These are phyloP conservation scores for Strobilomyces echinocephalus DNA, from an alignment of 768 basidiomycete species.

Conservation along the genomic window DNA sequence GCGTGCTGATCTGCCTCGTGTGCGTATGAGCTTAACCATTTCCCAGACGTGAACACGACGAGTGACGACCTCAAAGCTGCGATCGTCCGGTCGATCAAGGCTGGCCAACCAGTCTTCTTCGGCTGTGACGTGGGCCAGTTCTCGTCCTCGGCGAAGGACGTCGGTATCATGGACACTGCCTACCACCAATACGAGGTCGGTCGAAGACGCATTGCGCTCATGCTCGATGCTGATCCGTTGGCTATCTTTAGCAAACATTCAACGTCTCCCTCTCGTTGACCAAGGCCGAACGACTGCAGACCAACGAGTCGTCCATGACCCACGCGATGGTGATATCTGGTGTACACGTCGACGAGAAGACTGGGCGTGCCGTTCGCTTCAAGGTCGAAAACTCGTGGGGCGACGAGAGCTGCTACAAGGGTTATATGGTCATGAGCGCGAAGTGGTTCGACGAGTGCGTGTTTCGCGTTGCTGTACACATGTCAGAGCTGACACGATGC, in stretches of 20 bases:
- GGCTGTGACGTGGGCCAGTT: conserved; percentile 94
- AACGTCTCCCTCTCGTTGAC: conserved; percentile 73
- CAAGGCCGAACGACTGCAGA: conserved; percentile 81
- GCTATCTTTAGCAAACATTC: conserved; percentile 60
- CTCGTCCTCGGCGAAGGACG: conserved; percentile 47
- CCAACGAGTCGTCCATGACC: conserved; percentile 86
- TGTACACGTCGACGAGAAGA: conserved; percentile 72
- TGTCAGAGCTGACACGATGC: conserved; percentile 1
- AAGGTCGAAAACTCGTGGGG: conserved; percentile 98
- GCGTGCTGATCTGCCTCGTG: conserved; percentile 21
- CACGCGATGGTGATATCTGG: conserved; percentile 87
- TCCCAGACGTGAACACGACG: conserved; percentile 82
- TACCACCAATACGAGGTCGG: conserved; percentile 77
- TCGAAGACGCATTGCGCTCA: not conserved
- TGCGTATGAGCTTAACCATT: not conserved
- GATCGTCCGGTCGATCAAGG: conserved; percentile 82
- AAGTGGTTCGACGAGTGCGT: conserved; percentile 88
- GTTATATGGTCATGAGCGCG: conserved; percentile 90
- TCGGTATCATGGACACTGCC: conserved; percentile 84
- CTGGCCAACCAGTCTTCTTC: conserved; percentile 89
- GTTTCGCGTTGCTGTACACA: not conserved
- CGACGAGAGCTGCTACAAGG: conserved; percentile 67
- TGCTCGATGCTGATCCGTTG: conserved; percentile 3
- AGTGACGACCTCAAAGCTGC: conserved; percentile 75
- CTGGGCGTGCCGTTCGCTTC: conserved; percentile 79